Conservation (phyloP, 805 yeast species). For the Komagataella mondaviorum region DNA sequence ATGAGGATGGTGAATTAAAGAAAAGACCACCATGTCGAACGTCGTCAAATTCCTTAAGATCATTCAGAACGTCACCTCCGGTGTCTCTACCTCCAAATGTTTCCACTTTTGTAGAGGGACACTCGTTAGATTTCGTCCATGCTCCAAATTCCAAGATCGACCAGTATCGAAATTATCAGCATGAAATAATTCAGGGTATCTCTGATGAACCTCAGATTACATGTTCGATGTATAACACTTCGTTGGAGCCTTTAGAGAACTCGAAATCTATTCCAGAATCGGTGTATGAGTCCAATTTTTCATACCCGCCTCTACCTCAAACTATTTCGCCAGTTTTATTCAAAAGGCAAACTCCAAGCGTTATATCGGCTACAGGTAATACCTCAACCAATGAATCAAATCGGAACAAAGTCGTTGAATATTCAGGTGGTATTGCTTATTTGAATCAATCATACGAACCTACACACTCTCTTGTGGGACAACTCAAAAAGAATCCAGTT, state of each 20-base stretch:
- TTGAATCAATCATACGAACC: slow-evolving; percentile 8
- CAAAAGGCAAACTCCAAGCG: not conserved
- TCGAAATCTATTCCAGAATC: slow-evolving; percentile 1
- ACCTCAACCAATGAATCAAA: not conserved
- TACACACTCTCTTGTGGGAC: slow-evolving; percentile 18
- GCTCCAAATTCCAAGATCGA: not conserved
- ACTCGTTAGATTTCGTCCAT: not conserved
- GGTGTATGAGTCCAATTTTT: not conserved
- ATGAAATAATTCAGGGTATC: not conserved
- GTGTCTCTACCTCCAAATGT: not conserved
- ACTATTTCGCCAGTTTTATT: not conserved
- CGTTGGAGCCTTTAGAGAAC: slow-evolving; percentile 20
- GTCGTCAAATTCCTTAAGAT: not conserved
- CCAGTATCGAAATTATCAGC: not conserved
- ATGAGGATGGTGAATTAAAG: not conserved
- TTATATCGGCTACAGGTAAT: not conserved
- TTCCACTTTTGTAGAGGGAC: not conserved
- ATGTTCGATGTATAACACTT: slow-evolving; percentile 19
- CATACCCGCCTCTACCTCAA: not conserved
- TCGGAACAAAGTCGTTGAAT: not conserved
- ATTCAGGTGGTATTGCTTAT: not conserved
- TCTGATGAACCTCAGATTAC: slow-evolving; percentile 5
- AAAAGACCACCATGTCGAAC: not conserved
- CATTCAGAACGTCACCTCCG: not conserved
- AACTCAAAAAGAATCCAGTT: slow-evolving; percentile 14